Conservation (phyloP, 257 asterid genomes). For the Catharanthus roseus region DNA sequence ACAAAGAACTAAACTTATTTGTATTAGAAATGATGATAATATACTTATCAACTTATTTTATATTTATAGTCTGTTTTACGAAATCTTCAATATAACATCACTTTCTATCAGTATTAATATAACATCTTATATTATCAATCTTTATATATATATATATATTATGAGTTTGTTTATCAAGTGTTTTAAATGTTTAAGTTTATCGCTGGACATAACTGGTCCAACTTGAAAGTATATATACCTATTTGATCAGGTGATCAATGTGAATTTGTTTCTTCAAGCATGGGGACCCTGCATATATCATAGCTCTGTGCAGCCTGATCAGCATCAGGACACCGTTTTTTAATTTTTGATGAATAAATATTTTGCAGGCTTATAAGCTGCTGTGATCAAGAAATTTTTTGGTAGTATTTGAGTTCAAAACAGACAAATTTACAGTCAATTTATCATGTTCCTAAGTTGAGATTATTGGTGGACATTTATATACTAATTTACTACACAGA, state of each 20-base stretch:
- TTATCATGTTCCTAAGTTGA: slow-evolving; percentile 1
- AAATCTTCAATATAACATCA: no score
- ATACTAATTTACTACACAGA: slow-evolving; percentile 4
- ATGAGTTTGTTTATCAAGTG: no score
- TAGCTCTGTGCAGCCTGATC: background rate
- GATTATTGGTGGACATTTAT: background rate
- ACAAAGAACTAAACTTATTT: no score
- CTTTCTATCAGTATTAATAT: no score
- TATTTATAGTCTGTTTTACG: no score
- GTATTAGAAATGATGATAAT: no score
- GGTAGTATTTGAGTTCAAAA: background rate
- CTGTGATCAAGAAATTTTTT: background rate
- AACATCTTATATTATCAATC: no score
- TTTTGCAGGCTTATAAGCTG: background rate
- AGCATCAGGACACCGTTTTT: background rate
- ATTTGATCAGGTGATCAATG: no score
- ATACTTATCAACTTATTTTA: no score
- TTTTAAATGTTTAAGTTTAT: no score
- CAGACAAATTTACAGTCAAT: slow-evolving; percentile 9
- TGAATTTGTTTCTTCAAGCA: background rate
- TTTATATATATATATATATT: no score
- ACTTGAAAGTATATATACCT: background rate
- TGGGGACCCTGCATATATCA: background rate
- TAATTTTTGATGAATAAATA: background rate
- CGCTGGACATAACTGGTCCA: no score